Conservation (phyloP, 1,284 basidiomycete genomes). For the Trichosporon sp. region DNA sequence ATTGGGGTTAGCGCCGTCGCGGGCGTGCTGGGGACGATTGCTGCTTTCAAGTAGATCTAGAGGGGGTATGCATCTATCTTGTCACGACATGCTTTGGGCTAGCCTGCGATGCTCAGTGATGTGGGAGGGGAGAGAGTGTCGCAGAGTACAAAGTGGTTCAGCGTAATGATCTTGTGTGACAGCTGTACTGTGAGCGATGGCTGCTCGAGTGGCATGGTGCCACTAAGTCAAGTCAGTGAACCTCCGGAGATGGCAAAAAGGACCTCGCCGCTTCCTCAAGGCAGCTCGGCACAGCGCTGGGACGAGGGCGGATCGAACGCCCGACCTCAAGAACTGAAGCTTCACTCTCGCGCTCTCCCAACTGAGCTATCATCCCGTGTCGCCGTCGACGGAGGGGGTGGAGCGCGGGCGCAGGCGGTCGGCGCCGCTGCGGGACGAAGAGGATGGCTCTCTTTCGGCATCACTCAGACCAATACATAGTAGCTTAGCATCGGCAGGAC, state of each 20-base stretch:
- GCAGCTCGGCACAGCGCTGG: neutral
- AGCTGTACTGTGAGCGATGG: no score
- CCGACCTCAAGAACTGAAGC: neutral
- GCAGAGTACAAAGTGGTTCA: no score
- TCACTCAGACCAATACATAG: no score
- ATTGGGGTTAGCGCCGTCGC: conserved; percentile 57
- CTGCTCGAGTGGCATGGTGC: no score
- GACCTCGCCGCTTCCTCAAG: neutral
- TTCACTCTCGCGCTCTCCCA: neutral
- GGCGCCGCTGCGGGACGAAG: neutral
- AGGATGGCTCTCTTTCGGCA: no score
- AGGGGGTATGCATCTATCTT: neutral
- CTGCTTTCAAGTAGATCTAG: conserved; percentile 14
- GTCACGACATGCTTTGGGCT: no score
- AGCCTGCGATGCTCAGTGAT: no score
- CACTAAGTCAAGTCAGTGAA: no score
- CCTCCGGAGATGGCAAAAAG: no score
- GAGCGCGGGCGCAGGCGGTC: neutral
- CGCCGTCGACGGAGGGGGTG: neutral
- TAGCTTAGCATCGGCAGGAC: no score
- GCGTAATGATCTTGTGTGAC: no score
- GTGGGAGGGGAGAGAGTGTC: no score
- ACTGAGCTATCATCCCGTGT: neutral
- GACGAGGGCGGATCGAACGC: neutral
- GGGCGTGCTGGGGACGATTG: conserved; percentile 66